These are phyloP conservation scores for Ustilago lituana DNA, from an alignment of 1,284 basidiomycete genomes.

Conservation along the genomic window DNA sequence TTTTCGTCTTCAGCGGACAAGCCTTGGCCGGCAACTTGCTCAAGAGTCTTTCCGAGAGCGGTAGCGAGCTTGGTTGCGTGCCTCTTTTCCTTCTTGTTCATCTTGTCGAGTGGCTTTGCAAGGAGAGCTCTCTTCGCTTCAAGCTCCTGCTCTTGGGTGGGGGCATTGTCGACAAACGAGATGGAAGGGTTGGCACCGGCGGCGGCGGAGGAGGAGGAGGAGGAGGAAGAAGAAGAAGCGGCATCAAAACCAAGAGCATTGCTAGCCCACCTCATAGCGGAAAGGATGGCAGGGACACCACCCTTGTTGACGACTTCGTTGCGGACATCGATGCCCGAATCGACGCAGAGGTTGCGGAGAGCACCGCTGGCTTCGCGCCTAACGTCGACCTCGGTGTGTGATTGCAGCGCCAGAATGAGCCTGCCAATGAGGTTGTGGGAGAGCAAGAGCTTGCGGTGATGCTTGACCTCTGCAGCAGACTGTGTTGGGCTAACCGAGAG, in stretches of 20 bases:
- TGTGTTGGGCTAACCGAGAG: conserved; percentile 43
- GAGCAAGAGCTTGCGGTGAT: conserved; percentile 44
- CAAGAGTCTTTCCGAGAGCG: conserved; percentile 38
- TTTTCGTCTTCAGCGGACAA: conserved; percentile 30
- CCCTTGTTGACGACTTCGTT: conserved; percentile 56
- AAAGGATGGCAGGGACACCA: conserved; percentile 43
- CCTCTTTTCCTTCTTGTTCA: conserved; percentile 66
- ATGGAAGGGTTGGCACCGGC: conserved; percentile 9
- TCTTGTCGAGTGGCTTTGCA: conserved; percentile 59
- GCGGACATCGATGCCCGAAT: conserved; percentile 50
- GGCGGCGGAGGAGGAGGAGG: conserved; percentile 1
- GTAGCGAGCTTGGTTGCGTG: conserved; percentile 59
- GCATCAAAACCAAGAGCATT: conserved; percentile 45
- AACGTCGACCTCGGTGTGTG: conserved; percentile 54
- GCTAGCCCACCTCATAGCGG: conserved; percentile 51
- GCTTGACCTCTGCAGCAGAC: conserved; percentile 47
- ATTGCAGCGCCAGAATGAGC: conserved; percentile 52
- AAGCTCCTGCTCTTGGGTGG: conserved; percentile 36
- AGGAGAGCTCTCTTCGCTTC: conserved; percentile 37
- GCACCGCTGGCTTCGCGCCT: conserved; percentile 62
- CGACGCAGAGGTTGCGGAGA: conserved; percentile 64
- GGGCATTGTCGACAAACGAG: conserved; percentile 33
- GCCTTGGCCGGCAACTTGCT: conserved; percentile 30
- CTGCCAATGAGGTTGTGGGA: conserved; percentile 53
- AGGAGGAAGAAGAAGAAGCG: conserved; percentile 1